A percentile compares a stretch with the other conserved stretches of the same genome.
phyloP scores from a whole-genome alignment of 305 asterid species.

The Fraxinus nigra region DNA sequence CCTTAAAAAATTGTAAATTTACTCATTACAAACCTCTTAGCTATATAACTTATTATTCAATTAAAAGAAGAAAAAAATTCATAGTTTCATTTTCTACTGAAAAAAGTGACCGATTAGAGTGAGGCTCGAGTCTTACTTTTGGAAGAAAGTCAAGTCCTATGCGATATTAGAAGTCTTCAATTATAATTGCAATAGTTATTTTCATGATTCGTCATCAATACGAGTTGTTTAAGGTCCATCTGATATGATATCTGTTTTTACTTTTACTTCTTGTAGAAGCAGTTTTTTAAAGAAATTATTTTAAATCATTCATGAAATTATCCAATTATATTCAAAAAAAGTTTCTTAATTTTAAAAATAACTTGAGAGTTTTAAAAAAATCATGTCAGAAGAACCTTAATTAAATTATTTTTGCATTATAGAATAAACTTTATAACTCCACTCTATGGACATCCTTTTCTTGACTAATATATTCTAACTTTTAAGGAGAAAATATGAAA shows the following conservation, averaged over 20 bases:
- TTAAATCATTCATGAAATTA: too few species aligned
- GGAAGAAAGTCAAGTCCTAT: background rate
- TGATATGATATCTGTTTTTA: background rate
- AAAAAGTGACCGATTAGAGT: background rate
- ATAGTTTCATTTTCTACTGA: background rate
- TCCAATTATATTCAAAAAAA: background rate
- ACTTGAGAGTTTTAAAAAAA: too few species aligned
- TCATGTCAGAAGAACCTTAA: background rate
- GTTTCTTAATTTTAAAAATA: too few species aligned
- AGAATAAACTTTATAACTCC: background rate
- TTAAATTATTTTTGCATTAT: too few species aligned
- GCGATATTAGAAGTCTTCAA: background rate
- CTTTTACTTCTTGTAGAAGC: background rate
- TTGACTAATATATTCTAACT: background rate
- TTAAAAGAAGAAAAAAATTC: background rate
- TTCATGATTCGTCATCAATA: background rate
- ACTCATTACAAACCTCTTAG: background rate
- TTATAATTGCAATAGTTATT: background rate
- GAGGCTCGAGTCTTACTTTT: background rate
- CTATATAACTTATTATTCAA: background rate
- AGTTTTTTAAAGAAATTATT: background rate
- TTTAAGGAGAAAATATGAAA: background rate
- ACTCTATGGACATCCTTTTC: background rate
- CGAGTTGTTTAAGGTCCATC: background rate
- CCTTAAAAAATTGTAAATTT: background rate